These are phyloP conservation scores for Castanea crenata DNA, from an alignment of 306 rosid genomes.

Conservation along the genomic window DNA sequence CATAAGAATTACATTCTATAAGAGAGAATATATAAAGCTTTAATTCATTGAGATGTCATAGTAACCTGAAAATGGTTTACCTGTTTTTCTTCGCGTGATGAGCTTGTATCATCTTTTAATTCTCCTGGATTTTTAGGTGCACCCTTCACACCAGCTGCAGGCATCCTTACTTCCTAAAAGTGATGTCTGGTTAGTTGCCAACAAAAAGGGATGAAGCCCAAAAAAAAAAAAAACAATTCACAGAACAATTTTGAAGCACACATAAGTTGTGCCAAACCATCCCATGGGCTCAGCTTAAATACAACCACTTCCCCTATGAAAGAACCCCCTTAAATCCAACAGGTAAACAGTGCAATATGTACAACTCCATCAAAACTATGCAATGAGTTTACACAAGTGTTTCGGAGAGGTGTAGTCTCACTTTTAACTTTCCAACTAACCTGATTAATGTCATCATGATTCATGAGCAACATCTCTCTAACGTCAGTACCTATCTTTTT, in stretches of 20 bases:
- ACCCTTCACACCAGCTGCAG: slow-evolving; percentile 86
- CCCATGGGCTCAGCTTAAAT: neutral
- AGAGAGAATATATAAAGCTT: neutral
- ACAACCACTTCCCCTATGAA: neutral
- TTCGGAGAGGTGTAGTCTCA: too few species aligned
- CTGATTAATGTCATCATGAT: too few species aligned
- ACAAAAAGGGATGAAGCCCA: neutral
- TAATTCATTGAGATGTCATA: neutral
- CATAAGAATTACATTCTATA: too few species aligned
- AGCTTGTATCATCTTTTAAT: slow-evolving; percentile 76
- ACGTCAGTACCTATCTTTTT: too few species aligned
- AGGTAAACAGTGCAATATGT: neutral
- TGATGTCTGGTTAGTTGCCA: neutral
- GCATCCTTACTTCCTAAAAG: slow-evolving; percentile 90
- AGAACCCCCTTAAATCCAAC: neutral
- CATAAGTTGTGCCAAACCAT: neutral
- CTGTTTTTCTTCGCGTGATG: slow-evolving; percentile 83
- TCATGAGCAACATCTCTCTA: too few species aligned
- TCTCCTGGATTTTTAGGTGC: slow-evolving; percentile 74
- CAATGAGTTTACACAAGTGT: neutral
- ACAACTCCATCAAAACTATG: neutral
- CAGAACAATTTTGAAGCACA: neutral
- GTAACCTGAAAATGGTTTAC: slow-evolving; percentile 22
- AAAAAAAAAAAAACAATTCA: neutral
- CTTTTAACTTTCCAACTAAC: too few species aligned